phyloP scores from a whole-genome alignment of 345 rosid species.

The Sisymbrium altissimum region DNA sequence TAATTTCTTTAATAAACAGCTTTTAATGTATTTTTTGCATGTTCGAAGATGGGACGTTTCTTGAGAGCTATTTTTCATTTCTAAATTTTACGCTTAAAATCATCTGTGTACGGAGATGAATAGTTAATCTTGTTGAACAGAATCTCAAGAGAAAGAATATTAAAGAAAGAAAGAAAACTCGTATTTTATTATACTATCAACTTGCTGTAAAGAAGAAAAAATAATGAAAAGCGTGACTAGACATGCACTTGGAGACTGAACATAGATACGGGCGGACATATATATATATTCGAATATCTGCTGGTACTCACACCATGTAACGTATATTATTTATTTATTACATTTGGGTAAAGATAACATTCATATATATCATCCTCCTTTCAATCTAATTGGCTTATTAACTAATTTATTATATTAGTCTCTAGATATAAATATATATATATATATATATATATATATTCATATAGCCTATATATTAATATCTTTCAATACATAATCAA shows the following conservation, averaged over 20 bases:
- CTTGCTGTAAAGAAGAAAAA: neutral
- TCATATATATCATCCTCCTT: neutral
- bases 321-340: neutral
- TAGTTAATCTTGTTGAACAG: neutral
- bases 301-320: neutral
- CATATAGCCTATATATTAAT: too few relatives aligned
- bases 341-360: neutral
- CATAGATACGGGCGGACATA: neutral
- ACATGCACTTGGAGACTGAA: slow-evolving; percentile 30
- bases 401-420: neutral
- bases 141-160: neutral
- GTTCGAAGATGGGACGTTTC: slow-evolving; percentile 30
- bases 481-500: too few relatives aligned
- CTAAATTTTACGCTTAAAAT: neutral
- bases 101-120: slow-evolving; percentile 13
- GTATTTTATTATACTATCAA: slow-evolving; percentile 4
- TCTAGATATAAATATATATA: too few relatives aligned
- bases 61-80: neutral
- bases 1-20: neutral
- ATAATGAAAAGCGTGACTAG: slow-evolving; percentile 20
- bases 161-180: neutral
- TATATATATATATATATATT: too few relatives aligned
- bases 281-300: slow-evolving; percentile 9
- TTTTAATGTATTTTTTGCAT: neutral
- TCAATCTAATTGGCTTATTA: neutral